Base-by-base conservation (phyloP, 2,329 filamentous ascomycete genomes). In the Colletotrichum somersetense region DNA sequence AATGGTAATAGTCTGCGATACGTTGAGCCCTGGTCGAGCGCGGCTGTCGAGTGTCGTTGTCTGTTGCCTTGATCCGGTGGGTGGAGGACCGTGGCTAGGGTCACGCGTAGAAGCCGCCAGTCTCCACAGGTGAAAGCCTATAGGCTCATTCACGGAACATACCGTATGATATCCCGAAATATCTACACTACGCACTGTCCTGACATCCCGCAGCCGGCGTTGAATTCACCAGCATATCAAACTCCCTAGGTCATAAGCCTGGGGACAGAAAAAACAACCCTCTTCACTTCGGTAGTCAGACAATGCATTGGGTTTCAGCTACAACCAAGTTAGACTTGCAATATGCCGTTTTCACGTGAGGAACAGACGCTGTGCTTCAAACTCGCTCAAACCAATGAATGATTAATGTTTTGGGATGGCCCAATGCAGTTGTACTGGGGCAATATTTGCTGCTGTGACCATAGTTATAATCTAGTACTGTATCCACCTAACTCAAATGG, bases 31-130 rank as follows among this genome's bases (percentile, higher is more conserved):
- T 46, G 55, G 46, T 40, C 38, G 10, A 55, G 40, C 44, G 62
- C 42, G 18, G 62, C 23, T 10, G 55, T 67, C 12, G 62, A 56
- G 16, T 66, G 63, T 67, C 62, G 67, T 70, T 23, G 46, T 35
- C 40, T 38, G 67, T 33, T 42, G 40, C 40, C 56, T 61, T 55
- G 40, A 63, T 48, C 52, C 11, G 30, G 35, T 18, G 30, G 38
- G 14, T 35, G 56, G 67, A 61, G 30, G 63, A 66, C 67, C 16
- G 63, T 59, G 30, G 30, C 35, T 40, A 23, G 38, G 46, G 63
- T 71, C 67, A 71, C 67, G 63, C 62, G 67, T 67, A 18, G 40
- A 35, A 48, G 53, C 30, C 30, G 46, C 40, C 30, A 14, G 53
- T 48, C 67, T 23, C 67, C 67, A 66, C 62, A 61, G 38, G 20